Evolutionary conservation across 148 eudicot genomes (phyloP).

Genomic region (Silene latifolia): DNA sequence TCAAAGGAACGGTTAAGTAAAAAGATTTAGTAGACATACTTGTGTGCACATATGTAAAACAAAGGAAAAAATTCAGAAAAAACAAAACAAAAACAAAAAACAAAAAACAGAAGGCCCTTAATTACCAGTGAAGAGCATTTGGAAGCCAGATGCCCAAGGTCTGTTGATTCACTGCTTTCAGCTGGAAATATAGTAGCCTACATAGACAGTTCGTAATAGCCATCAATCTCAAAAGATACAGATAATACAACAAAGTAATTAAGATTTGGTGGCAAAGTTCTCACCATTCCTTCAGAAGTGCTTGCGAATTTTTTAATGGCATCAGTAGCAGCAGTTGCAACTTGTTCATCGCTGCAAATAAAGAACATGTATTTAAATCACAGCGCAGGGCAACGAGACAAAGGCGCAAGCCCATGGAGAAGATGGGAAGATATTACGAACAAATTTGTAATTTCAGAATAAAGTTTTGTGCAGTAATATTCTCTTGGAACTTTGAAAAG

Average conservation of each 20-base stretch:
- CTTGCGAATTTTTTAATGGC: slow-evolving; percentile 63
- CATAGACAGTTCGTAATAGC: slow-evolving; percentile 14
- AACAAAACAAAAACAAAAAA: too few relatives aligned
- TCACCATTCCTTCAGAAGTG: slow-evolving; percentile 63
- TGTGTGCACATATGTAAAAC: background rate
- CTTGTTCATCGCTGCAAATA: slow-evolving; percentile 68
- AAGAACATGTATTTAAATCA: slow-evolving; percentile 6
- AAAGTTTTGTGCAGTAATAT: too few relatives aligned
- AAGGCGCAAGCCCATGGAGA: too few relatives aligned
- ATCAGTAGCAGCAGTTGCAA: slow-evolving; percentile 71
- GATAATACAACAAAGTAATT: slow-evolving; percentile 1
- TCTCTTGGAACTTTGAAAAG: too few relatives aligned
- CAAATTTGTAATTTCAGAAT: too few relatives aligned
- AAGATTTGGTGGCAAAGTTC: slow-evolving; percentile 21
- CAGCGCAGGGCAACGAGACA: too few relatives aligned
- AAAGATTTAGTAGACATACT: background rate
- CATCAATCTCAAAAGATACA: slow-evolving; percentile 7
- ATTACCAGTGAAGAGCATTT: slow-evolving; percentile 73
- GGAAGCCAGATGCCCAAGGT: slow-evolving; percentile 56
- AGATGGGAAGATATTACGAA: too few relatives aligned
- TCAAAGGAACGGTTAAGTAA: background rate
- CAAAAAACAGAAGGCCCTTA: background rate
- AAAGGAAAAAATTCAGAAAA: background rate
- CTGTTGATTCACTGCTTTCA: slow-evolving; percentile 48
- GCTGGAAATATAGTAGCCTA: slow-evolving; percentile 72